These are phyloP conservation scores for Leishmania turanica DNA, from an alignment of 208 protist species.

Conservation along the genomic window DNA sequence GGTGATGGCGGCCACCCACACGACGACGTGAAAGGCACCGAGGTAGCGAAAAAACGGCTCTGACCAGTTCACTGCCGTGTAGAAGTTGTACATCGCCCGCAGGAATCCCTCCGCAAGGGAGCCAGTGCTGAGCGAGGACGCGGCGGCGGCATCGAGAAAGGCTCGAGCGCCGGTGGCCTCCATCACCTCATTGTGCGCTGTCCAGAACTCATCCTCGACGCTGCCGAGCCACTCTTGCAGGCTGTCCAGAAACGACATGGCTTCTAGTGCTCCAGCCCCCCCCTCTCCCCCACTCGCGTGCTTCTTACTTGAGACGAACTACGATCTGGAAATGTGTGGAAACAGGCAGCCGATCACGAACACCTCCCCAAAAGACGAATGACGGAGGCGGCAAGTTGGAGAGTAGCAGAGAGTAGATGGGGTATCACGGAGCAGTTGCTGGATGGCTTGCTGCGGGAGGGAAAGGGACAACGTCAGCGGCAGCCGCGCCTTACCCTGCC, in stretches of 20 bases:
- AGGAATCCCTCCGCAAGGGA: not conserved
- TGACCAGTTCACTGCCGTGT: constrained; percentile 63
- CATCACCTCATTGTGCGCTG: constrained; percentile 39
- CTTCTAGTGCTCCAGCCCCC: not conserved
- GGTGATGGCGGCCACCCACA: constrained; percentile 33
- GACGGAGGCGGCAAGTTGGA: not conserved
- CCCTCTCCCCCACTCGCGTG: not conserved
- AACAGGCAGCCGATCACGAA: not conserved
- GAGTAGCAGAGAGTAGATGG: not conserved
- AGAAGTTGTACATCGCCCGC: constrained; percentile 35
- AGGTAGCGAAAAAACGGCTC: constrained; percentile 81
- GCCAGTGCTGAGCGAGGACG: not conserved
- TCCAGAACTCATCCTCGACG: constrained; percentile 26
- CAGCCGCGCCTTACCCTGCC: not conserved
- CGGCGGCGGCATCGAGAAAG: not conserved
- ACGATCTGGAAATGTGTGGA: not conserved
- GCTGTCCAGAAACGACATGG: not conserved
- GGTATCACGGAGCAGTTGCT: not conserved
- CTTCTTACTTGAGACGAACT: not conserved
- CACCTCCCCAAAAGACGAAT: not conserved
- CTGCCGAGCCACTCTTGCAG: constrained; percentile 9
- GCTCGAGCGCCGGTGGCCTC: constrained; percentile 12
- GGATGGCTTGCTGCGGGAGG: not conserved
- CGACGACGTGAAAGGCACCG: constrained; percentile 44
- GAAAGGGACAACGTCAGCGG: not conserved